Evolutionary conservation across 176 grass and related monocot genomes (phyloP).

Genomic region (Cenchrus purpureus): DNA sequence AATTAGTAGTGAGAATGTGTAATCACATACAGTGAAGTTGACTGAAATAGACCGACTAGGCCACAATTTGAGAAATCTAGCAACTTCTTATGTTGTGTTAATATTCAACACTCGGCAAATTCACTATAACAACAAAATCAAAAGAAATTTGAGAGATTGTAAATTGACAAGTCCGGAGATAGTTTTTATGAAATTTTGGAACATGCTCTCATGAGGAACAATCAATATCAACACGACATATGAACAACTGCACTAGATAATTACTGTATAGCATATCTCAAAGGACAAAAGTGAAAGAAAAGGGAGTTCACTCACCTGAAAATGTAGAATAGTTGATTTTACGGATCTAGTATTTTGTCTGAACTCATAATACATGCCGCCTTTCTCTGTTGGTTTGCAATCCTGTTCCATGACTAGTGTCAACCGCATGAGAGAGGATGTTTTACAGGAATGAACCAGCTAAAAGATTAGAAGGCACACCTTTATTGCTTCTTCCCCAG

Average conservation of each 20-base stretch:
- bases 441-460: slow-evolving; percentile 14
- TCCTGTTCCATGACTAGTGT: slow-evolving; percentile 58
- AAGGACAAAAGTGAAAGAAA: not conserved
- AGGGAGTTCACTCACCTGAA: slow-evolving; percentile 62
- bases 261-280: not conserved
- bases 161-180: not conserved
- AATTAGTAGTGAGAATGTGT: slow-evolving; percentile 10
- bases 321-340: slow-evolving; percentile 95
- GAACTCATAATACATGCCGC: slow-evolving; percentile 76
- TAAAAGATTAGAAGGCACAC: slow-evolving; percentile 26
- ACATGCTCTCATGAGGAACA: not conserved
- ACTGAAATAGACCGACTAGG: not conserved
- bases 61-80: slow-evolving; percentile 12
- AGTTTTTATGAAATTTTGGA: slow-evolving; percentile 6
- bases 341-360: slow-evolving; percentile 89
- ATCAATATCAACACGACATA: not conserved
- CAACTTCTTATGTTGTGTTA: not conserved
- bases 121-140: not conserved
- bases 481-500: slow-evolving; percentile 87
- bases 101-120: not conserved
- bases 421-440: slow-evolving; percentile 22
- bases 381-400: slow-evolving; percentile 80
- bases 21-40: not conserved
- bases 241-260: not conserved
- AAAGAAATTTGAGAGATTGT: not conserved